These are phyloP conservation scores for Alternaria incomplexa DNA, from an alignment of 2,329 filamentous ascomycete species.

Conservation along the genomic window DNA sequence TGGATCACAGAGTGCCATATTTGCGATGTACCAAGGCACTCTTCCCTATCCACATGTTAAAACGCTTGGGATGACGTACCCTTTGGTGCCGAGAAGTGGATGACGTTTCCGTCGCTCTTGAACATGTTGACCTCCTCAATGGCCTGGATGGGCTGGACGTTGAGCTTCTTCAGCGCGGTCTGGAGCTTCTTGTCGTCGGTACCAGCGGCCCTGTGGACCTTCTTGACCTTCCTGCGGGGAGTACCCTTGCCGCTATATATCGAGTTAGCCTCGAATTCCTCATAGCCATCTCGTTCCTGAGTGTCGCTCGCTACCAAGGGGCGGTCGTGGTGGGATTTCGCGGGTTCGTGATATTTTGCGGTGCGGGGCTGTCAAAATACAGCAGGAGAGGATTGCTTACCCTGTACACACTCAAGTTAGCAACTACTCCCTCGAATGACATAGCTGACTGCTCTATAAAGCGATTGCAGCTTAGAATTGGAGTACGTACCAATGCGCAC, in stretches of 20 bases:
- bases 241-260: slow-evolving; percentile 87
- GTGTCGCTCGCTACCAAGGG: background rate
- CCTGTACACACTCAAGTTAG: slow-evolving; percentile 34
- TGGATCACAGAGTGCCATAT: background rate
- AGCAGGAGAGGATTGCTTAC: slow-evolving; percentile 36
- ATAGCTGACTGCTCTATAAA: background rate
- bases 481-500: slow-evolving; percentile 52
- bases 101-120: slow-evolving; percentile 99
- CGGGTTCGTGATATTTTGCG: slow-evolving; percentile 8
- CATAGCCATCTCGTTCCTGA: background rate
- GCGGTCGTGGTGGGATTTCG: slow-evolving; percentile 3
- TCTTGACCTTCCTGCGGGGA: slow-evolving; percentile 97
- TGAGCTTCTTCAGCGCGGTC: slow-evolving; percentile 96
- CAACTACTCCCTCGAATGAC: slow-evolving; percentile 20
- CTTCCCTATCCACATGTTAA: background rate
- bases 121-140: slow-evolving; percentile 99
- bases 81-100: slow-evolving; percentile 98
- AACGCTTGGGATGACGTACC: slow-evolving; percentile 63
- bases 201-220: slow-evolving; percentile 88
- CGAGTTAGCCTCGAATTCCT: slow-evolving; percentile 31
- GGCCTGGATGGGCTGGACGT: slow-evolving; percentile 98
- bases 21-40: background rate
- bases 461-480: background rate
- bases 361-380: slow-evolving; percentile 28
- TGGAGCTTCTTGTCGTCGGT: slow-evolving; percentile 99